Evolutionary conservation across 208 protist species (phyloP).

Genomic region (Crithidia fasciculata): DNA sequence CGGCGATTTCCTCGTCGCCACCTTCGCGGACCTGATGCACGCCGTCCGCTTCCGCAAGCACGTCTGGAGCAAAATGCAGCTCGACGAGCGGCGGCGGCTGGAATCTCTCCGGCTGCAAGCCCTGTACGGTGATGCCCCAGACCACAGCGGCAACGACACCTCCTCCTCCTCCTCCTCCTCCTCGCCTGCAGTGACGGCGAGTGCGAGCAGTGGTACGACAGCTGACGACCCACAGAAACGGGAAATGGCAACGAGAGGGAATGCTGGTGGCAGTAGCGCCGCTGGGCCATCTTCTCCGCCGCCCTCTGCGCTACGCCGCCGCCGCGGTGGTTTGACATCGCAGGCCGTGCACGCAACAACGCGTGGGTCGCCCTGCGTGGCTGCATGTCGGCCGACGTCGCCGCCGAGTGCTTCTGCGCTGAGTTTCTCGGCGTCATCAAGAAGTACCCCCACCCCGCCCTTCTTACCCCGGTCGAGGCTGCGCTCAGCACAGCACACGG

Average conservation of each 20-base stretch:
- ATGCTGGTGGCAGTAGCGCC: too few relatives aligned
- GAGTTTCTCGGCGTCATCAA: constrained; percentile 74
- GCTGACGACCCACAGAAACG: too few relatives aligned
- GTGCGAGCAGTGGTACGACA: too few relatives aligned
- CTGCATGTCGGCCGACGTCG: constrained; percentile 63
- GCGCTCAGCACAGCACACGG: constrained; percentile 50
- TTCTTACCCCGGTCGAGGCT: constrained; percentile 63
- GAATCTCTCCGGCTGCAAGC: constrained; percentile 73
- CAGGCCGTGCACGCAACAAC: constrained; percentile 44
- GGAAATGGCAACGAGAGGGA: too few relatives aligned
- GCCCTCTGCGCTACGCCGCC: constrained; percentile 5
- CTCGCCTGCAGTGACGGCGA: too few relatives aligned
- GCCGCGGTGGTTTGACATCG: constrained; percentile 70
- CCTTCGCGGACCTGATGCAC: constrained; percentile 49
- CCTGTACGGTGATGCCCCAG: constrained; percentile 72
- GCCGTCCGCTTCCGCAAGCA: constrained; percentile 32
- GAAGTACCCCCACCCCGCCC: constrained; percentile 37
- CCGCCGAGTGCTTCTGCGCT: constrained; percentile 68
- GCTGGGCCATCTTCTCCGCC: too few relatives aligned
- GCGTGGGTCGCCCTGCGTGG: constrained; percentile 63
- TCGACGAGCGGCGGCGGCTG: constrained; percentile 50
- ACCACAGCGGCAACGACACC: background rate
- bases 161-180: background rate
- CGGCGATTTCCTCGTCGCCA: constrained; percentile 31
- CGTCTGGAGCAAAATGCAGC: constrained; percentile 46